Percentiles rank a stretch among this genome's conserved stretches.
phyloP scores from a whole-genome alignment of 805 yeast genomes.

The Ogataea polymorpha region DNA sequence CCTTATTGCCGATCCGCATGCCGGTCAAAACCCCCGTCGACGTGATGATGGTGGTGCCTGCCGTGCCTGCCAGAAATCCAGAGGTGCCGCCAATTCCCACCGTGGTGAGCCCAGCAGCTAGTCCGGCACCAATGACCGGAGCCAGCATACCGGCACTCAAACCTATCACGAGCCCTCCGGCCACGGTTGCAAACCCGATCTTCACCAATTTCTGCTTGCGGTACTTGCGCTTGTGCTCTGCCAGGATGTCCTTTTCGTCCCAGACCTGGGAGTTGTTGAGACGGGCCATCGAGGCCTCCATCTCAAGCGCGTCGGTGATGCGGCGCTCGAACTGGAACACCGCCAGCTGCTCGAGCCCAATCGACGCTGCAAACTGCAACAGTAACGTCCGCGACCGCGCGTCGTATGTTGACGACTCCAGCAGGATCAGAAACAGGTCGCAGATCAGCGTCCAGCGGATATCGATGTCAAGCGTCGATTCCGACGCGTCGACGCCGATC shows the following conservation, averaged over 20 bases:
- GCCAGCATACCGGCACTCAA: slow-evolving; percentile 93
- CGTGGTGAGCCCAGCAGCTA: slow-evolving; percentile 95
- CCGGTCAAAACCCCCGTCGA: slow-evolving; percentile 90
- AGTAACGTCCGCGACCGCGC: slow-evolving; percentile 83
- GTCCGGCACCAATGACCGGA: slow-evolving; percentile 97
- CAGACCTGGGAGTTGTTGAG: slow-evolving; percentile 50
- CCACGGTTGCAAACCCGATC: slow-evolving; percentile 92
- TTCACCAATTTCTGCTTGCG: slow-evolving; percentile 70
- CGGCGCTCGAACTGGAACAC: slow-evolving; percentile 86
- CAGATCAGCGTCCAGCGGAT: slow-evolving; percentile 92
- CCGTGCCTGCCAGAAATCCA: slow-evolving; percentile 92
- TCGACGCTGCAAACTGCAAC: slow-evolving; percentile 57
- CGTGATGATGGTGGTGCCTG: slow-evolving; percentile 93
- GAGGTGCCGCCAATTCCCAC: slow-evolving; percentile 93
- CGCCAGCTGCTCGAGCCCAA: slow-evolving; percentile 63
- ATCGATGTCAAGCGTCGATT: slow-evolving; percentile 56
- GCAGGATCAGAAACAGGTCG: slow-evolving; percentile 75
- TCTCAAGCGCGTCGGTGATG: slow-evolving; percentile 83
- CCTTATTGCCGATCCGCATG: slow-evolving; percentile 79
- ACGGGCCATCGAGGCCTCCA: slow-evolving; percentile 49
- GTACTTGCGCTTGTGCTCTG: slow-evolving; percentile 64
- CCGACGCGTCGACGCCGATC: slow-evolving; percentile 28
- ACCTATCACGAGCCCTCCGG: slow-evolving; percentile 93
- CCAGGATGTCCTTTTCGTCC: slow-evolving; percentile 68
- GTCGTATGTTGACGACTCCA: slow-evolving; percentile 86